Evolutionary conservation across 345 rosid genomes (phyloP), one percentile per base, ranked within the genome.

Genomic region (Laguncularia racemosa): DNA sequence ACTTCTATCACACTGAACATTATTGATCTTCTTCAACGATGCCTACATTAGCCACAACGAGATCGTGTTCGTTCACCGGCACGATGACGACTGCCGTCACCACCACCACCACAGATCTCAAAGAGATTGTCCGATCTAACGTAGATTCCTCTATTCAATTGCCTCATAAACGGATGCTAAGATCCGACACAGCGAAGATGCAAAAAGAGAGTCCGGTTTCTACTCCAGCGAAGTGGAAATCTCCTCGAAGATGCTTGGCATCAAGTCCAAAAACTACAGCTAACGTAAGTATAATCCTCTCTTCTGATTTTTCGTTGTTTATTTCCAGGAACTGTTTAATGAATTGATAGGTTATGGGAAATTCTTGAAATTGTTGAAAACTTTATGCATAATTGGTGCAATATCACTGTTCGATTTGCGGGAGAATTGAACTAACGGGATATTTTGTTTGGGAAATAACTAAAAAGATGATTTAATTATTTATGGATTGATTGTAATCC

Each of bases 121-220:
- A 63, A 52, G 81, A 70, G 44, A 64, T 13, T 47, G 61, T 57
- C 57, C 57, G 72, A 71, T 81, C 82, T 58, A 50, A 51, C 49
- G 62, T 66, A 28, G 68, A 74, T 65, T 61, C 58, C 26, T 65
- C 60, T 17, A 67, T 72, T 60, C 40, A 33, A 9, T 33, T 10
- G 40, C 74, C 78, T 71, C 77, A 70, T 66, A 82, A 79, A 59
- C 78, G 89, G 65, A 76, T 68, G 62, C 58, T 81, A 58, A 82
- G 89, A 72, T 82, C 86, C 18, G 73, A 73, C 44, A 11, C 61
- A 11, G 58, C 56, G 26, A 52, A 19, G 15, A 47, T 17, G 28
- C 18, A 49, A 17, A 15, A 20, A 19, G 72, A 40, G 26, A 60
- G 68, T 44, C 57, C 60, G 5, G 33, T 43, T 0, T 49, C 73